A percentile compares a stretch with the other conserved stretches of the same genome.
These are phyloP conservation scores for Cystobasidium pallidum DNA, from an alignment of 1,284 basidiomycete species.

Conservation along the genomic window DNA sequence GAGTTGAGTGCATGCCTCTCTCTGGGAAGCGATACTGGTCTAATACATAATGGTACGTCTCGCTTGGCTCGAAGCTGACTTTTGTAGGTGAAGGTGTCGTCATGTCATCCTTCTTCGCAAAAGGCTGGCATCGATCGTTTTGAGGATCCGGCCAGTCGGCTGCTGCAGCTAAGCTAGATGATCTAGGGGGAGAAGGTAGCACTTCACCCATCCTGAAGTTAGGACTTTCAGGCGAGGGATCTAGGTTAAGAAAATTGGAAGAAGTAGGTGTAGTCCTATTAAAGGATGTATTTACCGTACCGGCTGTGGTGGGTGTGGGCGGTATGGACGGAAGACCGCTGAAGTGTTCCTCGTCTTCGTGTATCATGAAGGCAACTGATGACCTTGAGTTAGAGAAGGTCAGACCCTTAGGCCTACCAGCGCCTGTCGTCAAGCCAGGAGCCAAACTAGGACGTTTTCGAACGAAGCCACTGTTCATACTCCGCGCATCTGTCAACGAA, in stretches of 20 bases:
- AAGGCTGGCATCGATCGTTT: slow-evolving; percentile 8
- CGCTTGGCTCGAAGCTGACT: not conserved
- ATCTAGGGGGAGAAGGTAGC: slow-evolving; percentile 14
- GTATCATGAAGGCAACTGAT: not conserved
- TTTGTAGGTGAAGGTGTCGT: not conserved
- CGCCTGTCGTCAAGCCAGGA: not conserved
- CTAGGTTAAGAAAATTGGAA: not conserved
- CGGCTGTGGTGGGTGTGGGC: not conserved
- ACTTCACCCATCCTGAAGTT: not conserved
- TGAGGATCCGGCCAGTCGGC: not conserved
- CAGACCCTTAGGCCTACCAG: not conserved
- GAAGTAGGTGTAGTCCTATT: not conserved
- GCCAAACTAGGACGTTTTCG: not conserved
- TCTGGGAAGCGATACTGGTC: slow-evolving; percentile 3
- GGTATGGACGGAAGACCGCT: not conserved
- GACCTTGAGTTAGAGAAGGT: not conserved
- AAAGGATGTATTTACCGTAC: not conserved
- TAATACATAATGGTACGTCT: not conserved
- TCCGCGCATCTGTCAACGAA: not conserved
- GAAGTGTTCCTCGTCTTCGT: not conserved
- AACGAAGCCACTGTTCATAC: not conserved
- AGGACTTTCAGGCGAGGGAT: not conserved
- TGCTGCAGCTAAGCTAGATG: slow-evolving; percentile 1
- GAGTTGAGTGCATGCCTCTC: not conserved
- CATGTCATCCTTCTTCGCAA: not conserved